Percentiles rank a stretch among this genome's conserved stretches.
These are phyloP conservation scores for Xylariaceae sp. DNA, from an alignment of 2,329 filamentous ascomycete species.

Conservation along the genomic window DNA sequence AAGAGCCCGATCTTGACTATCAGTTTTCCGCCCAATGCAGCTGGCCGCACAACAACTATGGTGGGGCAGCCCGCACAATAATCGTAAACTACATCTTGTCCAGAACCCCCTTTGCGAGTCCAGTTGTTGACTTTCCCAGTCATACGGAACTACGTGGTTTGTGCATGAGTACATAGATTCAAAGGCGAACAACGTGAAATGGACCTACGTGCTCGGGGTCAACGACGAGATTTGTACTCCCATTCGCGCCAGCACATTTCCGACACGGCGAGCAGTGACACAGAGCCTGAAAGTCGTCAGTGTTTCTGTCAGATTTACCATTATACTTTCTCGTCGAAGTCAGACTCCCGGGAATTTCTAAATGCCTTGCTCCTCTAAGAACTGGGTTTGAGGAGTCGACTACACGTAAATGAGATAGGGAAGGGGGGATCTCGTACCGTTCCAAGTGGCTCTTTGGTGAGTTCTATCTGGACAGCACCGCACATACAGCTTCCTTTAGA, in stretches of 20 bases:
- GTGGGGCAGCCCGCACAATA: constrained; percentile 11
- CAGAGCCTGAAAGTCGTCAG: neutral
- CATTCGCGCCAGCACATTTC: constrained; percentile 10
- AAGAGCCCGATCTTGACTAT: constrained; percentile 7
- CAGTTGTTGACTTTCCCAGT: constrained; percentile 4
- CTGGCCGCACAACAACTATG: constrained; percentile 3
- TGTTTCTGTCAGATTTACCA: neutral
- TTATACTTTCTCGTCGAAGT: too few relatives aligned
- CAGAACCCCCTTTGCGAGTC: constrained; percentile 8
- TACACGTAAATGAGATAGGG: neutral
- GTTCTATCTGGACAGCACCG: constrained; percentile 8
- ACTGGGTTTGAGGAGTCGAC: too few relatives aligned
- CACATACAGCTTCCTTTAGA: constrained; percentile 10
- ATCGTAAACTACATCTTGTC: constrained; percentile 5
- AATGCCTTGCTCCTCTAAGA: too few relatives aligned
- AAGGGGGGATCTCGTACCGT: constrained; percentile 1
- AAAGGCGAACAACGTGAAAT: too few relatives aligned
- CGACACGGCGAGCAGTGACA: constrained; percentile 10
- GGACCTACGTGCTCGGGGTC: constrained; percentile 6
- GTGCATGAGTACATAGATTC: neutral
- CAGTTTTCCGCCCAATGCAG: constrained; percentile 1
- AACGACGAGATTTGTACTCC: constrained; percentile 11
- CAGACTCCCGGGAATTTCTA: too few relatives aligned
- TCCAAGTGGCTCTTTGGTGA: constrained; percentile 7
- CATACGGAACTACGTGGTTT: neutral